Base-by-base conservation (phyloP, 371 early-diverging fungal genomes). In the Neoconidiobolus thromboides region DNA sequence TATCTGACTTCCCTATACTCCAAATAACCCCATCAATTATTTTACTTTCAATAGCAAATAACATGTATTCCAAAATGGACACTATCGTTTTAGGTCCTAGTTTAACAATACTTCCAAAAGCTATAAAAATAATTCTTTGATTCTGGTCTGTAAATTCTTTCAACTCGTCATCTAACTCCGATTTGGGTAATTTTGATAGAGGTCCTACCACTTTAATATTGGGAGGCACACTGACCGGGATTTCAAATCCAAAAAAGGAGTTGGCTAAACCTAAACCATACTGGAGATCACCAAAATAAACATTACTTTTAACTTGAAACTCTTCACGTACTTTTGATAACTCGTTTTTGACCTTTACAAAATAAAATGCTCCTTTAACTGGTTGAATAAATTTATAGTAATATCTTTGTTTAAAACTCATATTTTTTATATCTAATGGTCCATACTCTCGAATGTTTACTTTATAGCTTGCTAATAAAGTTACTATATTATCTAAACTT, bases 11-110 rank as follows among this genome's bases (percentile, higher is more conserved):
- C n/a, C 37, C 48, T 37, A 57, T 42, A 43, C 38, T n/a, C 62
- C 62, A 62, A 6, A 62, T 41, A 9, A 57, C 58, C 48, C 62
- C 62, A 40, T 62, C 62, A 7, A 62, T 2, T 4, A 58, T 4
- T n/a, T 40, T 46, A n/a, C 26, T 37, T 1, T 62, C 12, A 2
- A 56, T 4, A n/a, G 43, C 49, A 4, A 49, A 49, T 12, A 3
- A 14, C 49, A 49, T 14, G 14, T 4, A 14, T 14, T 5, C 49
- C n/a, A 57, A 36, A 5, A 49, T 12, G 49, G 4, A 14, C 4
- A 14, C 10, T 4, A 49, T 49, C 10, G 10, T 26, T 4, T 14
- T 14, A 4, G 10, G 6, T 4, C 14, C 49, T 49, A 49, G 14
- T 5, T 14, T 49, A 14, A 49, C 49, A 40, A 14, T 43, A 4